These are phyloP conservation scores for Atkinsonella hypoxylon DNA, from an alignment of 2,329 filamentous ascomycete genomes.

Conservation along the genomic window DNA sequence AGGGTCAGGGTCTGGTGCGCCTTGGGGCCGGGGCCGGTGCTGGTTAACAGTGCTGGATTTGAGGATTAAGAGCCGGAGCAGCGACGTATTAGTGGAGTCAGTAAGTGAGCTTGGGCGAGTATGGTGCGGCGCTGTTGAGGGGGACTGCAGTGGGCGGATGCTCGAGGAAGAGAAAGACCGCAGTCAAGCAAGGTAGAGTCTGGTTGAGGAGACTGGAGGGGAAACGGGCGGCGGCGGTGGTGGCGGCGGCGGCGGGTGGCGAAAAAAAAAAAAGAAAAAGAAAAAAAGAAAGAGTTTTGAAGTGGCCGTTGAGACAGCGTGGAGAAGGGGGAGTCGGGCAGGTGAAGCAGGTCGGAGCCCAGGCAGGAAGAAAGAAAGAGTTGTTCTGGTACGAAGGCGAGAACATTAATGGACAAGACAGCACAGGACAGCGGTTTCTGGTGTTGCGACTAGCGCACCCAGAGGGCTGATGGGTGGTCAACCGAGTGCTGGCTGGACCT, in stretches of 20 bases:
- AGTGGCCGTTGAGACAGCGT: background rate
- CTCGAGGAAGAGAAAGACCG: background rate
- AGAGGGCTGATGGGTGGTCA: background rate
- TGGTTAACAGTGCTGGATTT: background rate
- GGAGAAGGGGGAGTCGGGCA: background rate
- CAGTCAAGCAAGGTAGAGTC: background rate
- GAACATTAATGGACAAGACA: background rate
- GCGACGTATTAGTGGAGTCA: conserved; percentile 1
- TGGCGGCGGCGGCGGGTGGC: too few species aligned
- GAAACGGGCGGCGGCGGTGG: background rate
- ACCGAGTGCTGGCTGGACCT: conserved; percentile 9
- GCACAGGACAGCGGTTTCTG: conserved; percentile 8
- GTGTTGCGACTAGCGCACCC: background rate
- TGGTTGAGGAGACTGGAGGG: background rate
- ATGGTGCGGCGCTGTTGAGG: background rate
- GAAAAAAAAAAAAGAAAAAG: background rate
- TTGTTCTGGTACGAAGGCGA: too few species aligned
- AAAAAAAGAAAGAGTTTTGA: conserved; percentile 1
- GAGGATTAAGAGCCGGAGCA: background rate
- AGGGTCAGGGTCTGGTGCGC: too few species aligned
- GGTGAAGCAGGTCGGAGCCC: background rate
- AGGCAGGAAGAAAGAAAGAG: too few species aligned
- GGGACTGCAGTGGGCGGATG: too few species aligned
- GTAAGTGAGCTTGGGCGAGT: background rate
- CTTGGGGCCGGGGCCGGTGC: too few species aligned